Evolutionary conservation across 768 basidiomycete species (phyloP).

Genomic region (Hygrocybe coccinea): DNA sequence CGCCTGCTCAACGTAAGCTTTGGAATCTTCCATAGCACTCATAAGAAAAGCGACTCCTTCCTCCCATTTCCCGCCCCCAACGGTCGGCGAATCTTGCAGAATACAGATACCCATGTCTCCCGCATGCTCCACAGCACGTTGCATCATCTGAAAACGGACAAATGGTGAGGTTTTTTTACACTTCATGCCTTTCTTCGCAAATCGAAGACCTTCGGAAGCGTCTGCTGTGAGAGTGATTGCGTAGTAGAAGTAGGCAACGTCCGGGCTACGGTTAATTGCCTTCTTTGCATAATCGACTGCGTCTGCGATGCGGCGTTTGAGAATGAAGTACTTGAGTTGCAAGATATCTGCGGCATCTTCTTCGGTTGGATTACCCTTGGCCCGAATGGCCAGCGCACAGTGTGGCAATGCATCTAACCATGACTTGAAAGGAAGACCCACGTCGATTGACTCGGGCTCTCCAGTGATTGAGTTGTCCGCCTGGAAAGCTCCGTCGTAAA

Average conservation of each 20-base stretch:
- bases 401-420: constrained; percentile 57
- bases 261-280: constrained; percentile 50
- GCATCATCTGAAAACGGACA: constrained; percentile 50
- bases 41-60: constrained; percentile 58
- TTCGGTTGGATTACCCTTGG: constrained; percentile 37
- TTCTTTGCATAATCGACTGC: constrained; percentile 45
- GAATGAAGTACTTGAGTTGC: constrained; percentile 56
- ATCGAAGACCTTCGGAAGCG: constrained; percentile 48
- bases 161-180: constrained; percentile 52
- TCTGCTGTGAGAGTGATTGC: constrained; percentile 50
- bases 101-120: constrained; percentile 49
- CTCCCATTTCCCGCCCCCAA: constrained; percentile 45
- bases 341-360: constrained; percentile 57
- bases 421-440: constrained; percentile 55
- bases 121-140: constrained; percentile 59
- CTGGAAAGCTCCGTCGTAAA: constrained; percentile 54
- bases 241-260: constrained; percentile 62
- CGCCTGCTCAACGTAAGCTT: constrained; percentile 47
- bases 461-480: constrained; percentile 41
- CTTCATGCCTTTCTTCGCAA: constrained; percentile 63
- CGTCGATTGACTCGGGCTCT: constrained; percentile 33
- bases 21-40: constrained; percentile 58
- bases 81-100: constrained; percentile 40
- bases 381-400: constrained; percentile 54
- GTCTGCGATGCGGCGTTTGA: constrained; percentile 44